A percentile compares a stretch with the other conserved stretches of the same genome.
Evolutionary conservation across 805 yeast genomes (phyloP).

Genomic region (Vanderwaltozyma verrucispora): DNA sequence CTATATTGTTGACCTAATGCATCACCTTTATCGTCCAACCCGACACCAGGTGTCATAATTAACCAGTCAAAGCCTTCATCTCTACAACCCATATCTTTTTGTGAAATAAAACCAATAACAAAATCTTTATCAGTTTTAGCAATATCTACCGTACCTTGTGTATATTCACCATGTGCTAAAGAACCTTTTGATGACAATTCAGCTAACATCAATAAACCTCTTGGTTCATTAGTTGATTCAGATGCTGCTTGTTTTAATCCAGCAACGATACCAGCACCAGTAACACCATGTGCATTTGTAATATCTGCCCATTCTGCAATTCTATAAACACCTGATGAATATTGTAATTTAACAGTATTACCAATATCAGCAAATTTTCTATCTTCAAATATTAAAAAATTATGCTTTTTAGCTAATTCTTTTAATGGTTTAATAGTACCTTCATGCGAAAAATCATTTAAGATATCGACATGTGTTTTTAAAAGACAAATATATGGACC

Average conservation of each 20-base stretch:
- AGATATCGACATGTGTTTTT: constrained; percentile 89
- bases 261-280: constrained; percentile 86
- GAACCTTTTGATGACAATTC: constrained; percentile 93
- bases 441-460: constrained; percentile 80
- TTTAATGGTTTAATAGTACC: constrained; percentile 67
- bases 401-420: constrained; percentile 65
- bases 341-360: constrained; percentile 90
- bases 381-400: constrained; percentile 90
- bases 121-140: constrained; percentile 81
- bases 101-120: constrained; percentile 96
- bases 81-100: constrained; percentile 72
- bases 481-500: constrained; percentile 90
- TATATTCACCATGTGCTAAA: constrained; percentile 85
- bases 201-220: constrained; percentile 91
- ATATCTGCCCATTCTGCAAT: constrained; percentile 95
- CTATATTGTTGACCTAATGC: constrained; percentile 94
- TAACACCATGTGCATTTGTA: constrained; percentile 95
- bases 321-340: constrained; percentile 77
- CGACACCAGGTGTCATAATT: constrained; percentile 97
- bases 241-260: constrained; percentile 76
- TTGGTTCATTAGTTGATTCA: constrained; percentile 59
- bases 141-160: constrained; percentile 77
- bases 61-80: constrained; percentile 91
- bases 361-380: constrained; percentile 98
- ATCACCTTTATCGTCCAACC: constrained; percentile 94